A percentile compares a stretch with the other conserved stretches of the same genome.
Conservation (phyloP, 805 yeast species). For the Candida schatavii region DNA sequence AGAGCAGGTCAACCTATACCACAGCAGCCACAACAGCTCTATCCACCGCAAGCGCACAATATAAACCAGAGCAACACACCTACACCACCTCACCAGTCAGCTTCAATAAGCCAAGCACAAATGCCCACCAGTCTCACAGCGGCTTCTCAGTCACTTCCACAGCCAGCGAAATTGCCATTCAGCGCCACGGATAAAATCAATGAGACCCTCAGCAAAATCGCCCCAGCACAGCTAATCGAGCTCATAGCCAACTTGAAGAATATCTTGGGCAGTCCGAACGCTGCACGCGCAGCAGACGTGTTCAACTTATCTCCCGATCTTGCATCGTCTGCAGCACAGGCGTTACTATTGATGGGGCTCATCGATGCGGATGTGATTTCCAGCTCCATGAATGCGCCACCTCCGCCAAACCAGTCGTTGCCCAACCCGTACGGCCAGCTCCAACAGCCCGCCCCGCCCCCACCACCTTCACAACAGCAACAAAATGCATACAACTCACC, state of each 20-base stretch:
- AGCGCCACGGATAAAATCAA: constrained; percentile 56
- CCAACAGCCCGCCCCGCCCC: constrained; percentile 11
- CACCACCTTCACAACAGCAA: constrained; percentile 4
- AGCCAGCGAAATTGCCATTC: constrained; percentile 43
- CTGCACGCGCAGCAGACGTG: constrained; percentile 50
- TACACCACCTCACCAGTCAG: constrained; percentile 1
- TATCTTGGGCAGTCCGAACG: constrained; percentile 49
- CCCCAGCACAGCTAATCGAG: constrained; percentile 71
- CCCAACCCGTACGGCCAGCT: constrained; percentile 8
- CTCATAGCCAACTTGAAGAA: constrained; percentile 64
- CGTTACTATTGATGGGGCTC: constrained; percentile 72
- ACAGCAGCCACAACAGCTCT: constrained; percentile 10
- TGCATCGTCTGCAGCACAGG: constrained; percentile 70
- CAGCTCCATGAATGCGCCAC: constrained; percentile 43
- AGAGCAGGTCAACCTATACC: neutral
- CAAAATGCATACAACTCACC: constrained; percentile 8
- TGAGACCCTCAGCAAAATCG: constrained; percentile 57
- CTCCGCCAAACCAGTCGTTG: constrained; percentile 9
- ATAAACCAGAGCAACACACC: constrained; percentile 1
- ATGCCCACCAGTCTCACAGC: constrained; percentile 49
- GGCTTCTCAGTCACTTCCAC: constrained; percentile 59
- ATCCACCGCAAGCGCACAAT: neutral
- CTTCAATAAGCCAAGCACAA: constrained; percentile 8
- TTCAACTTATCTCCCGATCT: constrained; percentile 53
- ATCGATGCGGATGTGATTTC: constrained; percentile 67